Evolutionary conservation across 2,329 filamentous ascomycete genomes (phyloP).

Genomic region (Neonectria sp.): DNA sequence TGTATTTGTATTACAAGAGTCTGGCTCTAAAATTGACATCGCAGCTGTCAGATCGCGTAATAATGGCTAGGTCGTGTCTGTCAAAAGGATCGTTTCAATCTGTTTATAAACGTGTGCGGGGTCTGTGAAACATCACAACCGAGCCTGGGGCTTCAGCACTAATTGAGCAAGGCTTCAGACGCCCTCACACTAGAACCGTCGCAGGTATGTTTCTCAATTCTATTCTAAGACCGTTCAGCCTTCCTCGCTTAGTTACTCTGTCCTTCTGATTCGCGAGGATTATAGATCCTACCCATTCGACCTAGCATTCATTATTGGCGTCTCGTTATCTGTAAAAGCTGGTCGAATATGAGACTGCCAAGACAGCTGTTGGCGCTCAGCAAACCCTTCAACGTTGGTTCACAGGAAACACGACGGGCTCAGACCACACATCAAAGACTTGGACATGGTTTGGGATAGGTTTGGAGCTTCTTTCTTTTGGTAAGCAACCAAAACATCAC

Average conservation of each 20-base stretch:
- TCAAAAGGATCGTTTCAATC: background rate
- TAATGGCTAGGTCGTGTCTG: background rate
- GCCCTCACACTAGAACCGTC: background rate
- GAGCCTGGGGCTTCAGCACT: background rate
- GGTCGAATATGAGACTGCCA: conserved; percentile 2
- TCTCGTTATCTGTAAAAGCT: background rate
- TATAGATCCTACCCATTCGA: no score
- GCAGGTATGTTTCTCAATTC: background rate
- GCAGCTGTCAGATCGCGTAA: background rate
- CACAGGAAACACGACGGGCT: background rate
- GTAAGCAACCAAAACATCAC: no score
- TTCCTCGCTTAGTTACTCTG: background rate
- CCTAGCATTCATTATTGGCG: background rate
- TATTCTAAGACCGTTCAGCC: background rate
- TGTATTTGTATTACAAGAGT: background rate
- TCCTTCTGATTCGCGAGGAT: background rate
- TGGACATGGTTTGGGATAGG: background rate
- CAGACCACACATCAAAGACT: background rate
- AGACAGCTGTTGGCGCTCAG: background rate
- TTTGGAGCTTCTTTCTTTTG: background rate
- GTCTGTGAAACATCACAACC: background rate
- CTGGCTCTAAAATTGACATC: background rate
- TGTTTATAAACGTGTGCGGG: background rate
- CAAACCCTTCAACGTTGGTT: background rate
- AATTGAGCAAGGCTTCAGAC: background rate